These are phyloP conservation scores for Trichosporon sp. DNA, from an alignment of 1,284 basidiomycete species.

Conservation along the genomic window DNA sequence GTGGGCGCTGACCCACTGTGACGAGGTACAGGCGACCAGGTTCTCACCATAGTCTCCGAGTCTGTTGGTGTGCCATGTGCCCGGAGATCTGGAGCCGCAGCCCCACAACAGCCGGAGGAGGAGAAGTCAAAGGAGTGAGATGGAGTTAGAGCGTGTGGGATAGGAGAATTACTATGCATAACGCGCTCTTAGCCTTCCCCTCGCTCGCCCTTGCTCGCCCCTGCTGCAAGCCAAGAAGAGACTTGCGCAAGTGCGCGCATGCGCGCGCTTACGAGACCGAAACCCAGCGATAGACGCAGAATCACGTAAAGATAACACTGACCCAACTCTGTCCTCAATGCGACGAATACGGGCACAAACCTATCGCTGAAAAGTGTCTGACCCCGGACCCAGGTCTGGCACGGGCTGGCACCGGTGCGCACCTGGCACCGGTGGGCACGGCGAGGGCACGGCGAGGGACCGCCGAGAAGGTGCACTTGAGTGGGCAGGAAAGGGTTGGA, in stretches of 20 bases:
- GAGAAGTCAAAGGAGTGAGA: background rate
- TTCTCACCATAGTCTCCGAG: too few species aligned
- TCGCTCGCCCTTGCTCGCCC: background rate
- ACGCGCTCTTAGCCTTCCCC: background rate
- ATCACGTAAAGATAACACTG: slow-evolving; percentile 12
- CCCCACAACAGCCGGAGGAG: too few species aligned
- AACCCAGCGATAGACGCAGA: background rate
- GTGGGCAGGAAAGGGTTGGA: background rate
- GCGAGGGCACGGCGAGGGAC: background rate
- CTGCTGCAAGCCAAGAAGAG: background rate
- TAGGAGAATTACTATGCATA: slow-evolving; percentile 7
- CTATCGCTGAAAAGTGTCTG: too few species aligned
- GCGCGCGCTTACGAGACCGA: background rate
- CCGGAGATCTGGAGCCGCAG: too few species aligned
- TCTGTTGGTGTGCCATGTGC: too few species aligned
- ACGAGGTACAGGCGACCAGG: background rate
- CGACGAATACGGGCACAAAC: too few species aligned
- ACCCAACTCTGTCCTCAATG: background rate
- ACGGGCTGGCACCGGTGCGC: background rate
- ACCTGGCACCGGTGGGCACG: background rate
- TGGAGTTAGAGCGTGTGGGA: background rate
- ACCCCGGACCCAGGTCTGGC: background rate
- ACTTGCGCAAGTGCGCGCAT: too few species aligned
- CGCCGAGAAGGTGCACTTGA: too few species aligned
- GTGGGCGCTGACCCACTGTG: background rate